These are phyloP conservation scores for Silene latifolia DNA, from an alignment of 148 eudicot genomes.

Conservation along the genomic window DNA sequence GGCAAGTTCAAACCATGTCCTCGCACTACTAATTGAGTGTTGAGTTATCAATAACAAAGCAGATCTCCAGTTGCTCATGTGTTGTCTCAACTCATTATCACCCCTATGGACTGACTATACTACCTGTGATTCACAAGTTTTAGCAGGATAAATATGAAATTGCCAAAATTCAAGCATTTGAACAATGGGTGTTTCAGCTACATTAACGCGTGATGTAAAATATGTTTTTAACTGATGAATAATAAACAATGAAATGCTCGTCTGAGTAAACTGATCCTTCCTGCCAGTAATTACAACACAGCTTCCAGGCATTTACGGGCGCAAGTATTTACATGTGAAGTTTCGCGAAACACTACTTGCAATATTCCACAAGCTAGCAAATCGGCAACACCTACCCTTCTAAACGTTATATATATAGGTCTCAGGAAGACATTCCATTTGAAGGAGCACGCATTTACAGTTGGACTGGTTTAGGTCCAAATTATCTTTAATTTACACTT, in stretches of 20 bases:
- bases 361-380: not conserved
- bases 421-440: not conserved
- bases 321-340: not conserved
- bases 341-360: not conserved
- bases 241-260: not conserved
- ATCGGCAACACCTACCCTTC: not conserved
- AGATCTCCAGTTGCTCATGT: too few species aligned
- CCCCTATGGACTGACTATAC: too few species aligned
- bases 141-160: too few species aligned
- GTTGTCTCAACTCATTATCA: too few species aligned
- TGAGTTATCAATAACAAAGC: too few species aligned
- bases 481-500: not conserved
- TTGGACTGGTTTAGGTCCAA: not conserved
- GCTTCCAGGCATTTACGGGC: not conserved
- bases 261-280: too few species aligned
- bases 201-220: not conserved
- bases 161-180: too few species aligned
- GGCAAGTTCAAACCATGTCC: too few species aligned
- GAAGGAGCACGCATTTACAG: constrained; percentile 15
- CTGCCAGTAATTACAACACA: too few species aligned
- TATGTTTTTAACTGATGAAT: not conserved
- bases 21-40: too few species aligned
- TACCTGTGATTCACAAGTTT: too few species aligned
- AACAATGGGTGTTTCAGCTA: too few species aligned
- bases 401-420: not conserved